A percentile compares a stretch with the other conserved stretches of the same genome.
Evolutionary conservation across 306 rosid species (phyloP).

Genomic region (Phaseolus lunatus): DNA sequence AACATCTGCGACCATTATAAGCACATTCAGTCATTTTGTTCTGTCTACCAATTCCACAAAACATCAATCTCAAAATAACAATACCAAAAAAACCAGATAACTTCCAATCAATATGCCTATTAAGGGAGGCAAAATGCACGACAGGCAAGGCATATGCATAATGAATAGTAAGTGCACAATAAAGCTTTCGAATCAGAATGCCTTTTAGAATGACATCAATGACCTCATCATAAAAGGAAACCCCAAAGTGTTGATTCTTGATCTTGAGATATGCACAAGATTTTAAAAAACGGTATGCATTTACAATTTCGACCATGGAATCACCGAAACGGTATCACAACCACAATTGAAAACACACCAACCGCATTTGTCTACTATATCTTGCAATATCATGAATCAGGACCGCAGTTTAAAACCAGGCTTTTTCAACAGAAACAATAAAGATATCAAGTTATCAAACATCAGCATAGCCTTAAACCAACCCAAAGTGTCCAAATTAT

Average conservation of each 20-base stretch:
- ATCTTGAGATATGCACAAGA: not conserved
- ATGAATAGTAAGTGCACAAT: not conserved
- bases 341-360: too few species aligned
- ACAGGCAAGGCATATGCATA: not conserved
- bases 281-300: too few species aligned
- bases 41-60: slow-evolving; percentile 16
- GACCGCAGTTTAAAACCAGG: not conserved
- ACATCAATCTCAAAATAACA: not conserved
- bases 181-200: not conserved
- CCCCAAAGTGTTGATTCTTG: slow-evolving; percentile 11
- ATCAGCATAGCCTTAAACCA: not conserved
- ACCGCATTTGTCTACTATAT: not conserved
- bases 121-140: not conserved
- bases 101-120: not conserved
- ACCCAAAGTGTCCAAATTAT: not conserved
- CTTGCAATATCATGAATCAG: not conserved
- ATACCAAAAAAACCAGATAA: slow-evolving; percentile 5
- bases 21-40: slow-evolving; percentile 19
- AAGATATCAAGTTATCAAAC: slow-evolving; percentile 1
- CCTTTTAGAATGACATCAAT: slow-evolving; percentile 1
- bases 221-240: slow-evolving; percentile 1
- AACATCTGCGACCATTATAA: slow-evolving; percentile 68
- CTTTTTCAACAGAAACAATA: not conserved
- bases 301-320: too few species aligned
- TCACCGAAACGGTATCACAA: too few species aligned